Percentiles rank a stretch among this genome's conserved stretches.
Conservation (phyloP, 805 yeast species). For the Saccharomycopsis javanensis region DNA sequence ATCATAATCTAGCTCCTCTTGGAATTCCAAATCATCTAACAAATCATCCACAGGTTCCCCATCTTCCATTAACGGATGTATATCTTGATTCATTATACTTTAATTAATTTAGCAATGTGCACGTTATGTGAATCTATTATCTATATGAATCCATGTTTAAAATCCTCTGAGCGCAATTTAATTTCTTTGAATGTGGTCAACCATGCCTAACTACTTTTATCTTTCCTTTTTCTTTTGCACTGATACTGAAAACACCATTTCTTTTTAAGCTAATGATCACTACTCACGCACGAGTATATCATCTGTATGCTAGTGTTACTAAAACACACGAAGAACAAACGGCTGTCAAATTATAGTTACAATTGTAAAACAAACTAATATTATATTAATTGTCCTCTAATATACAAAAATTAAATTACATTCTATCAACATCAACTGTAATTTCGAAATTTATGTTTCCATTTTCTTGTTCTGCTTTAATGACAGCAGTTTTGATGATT, state of each 20-base stretch:
- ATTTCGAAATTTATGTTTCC: conserved; percentile 29
- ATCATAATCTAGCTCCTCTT: background rate
- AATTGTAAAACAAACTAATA: too few relatives aligned
- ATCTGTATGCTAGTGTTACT: background rate
- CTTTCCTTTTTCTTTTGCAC: too few relatives aligned
- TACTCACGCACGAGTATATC: background rate
- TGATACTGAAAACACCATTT: background rate
- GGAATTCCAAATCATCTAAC: background rate
- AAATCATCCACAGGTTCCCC: background rate
- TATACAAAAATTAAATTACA: conserved; percentile 18
- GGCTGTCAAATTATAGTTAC: background rate
- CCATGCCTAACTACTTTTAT: too few relatives aligned
- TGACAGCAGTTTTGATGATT: conserved; percentile 31
- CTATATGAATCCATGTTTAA: background rate
- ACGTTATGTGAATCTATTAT: background rate
- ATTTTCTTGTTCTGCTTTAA: conserved; percentile 17
- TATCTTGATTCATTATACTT: background rate
- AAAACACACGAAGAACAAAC: background rate
- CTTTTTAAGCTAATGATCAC: background rate
- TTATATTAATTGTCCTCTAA: background rate
- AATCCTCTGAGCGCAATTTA: too few relatives aligned
- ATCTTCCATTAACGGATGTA: background rate
- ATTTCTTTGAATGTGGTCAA: too few relatives aligned
- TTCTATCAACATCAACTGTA: conserved; percentile 34
- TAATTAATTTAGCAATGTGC: background rate